Evolutionary conservation across 257 asterid species (phyloP), one percentile per base, ranked within the genome.

Genomic region (Solanum chaucha): DNA sequence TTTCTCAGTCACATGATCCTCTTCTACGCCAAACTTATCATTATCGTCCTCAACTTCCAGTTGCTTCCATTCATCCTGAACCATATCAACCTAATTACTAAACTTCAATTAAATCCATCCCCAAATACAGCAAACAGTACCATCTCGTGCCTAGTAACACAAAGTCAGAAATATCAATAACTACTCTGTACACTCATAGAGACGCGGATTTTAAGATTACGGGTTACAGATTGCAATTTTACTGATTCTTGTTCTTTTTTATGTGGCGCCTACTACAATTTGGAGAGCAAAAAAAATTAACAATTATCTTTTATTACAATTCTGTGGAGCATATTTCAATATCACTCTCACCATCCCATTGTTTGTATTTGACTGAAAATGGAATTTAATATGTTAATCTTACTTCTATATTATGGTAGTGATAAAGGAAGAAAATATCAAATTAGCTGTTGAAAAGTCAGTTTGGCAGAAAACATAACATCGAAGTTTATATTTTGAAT

Each of bases 1-100:
- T 24, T 24, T 41, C 6, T 1, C 59, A 3, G n/a, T 77, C 28
- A 24, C 35, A n/a, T 77, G 83, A 34, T 78, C 84, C 36, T 41
- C 87, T 87, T 86, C 87, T 74, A 87, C 17, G 2, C 58, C 75
- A 41, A 72, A 67, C 73, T 77, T 90, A 74, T 48, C 81, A 81
- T 65, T 82, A 36, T 77, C 30, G 20, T 86, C 86, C 72, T 40
- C 65, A 5, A 74, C 78, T 20, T 28, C 75, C 87, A 86, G 70
- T 74, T 73, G 59, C 84, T 77, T 77, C 64, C 38, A 59, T 44
- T 78, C 38, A 44, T 78, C 84, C 84, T 78, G 64, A 78, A 78
- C 84, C 84, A 78, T n/a, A 44, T 78, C 84, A 41, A 78, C 22
- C 84, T 24, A 44, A 44, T 44, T 41, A 44, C 64, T 1, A 0